These are phyloP conservation scores for Cylindrotheca closterium DNA, from an alignment of 108 stramenopile genomes.

Conservation along the genomic window DNA sequence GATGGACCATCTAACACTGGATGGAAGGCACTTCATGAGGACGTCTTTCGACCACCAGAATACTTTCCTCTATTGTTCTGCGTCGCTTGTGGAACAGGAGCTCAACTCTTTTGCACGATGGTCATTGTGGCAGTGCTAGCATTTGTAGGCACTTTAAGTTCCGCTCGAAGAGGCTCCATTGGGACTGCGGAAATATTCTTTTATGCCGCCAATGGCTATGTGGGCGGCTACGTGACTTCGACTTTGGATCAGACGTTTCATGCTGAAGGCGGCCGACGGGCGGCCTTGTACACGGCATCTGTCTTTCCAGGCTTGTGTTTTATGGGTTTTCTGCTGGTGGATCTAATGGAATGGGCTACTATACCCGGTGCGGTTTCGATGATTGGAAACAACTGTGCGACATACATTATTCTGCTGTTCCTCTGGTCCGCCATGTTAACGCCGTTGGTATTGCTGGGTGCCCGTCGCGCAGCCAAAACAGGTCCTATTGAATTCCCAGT, in stretches of 20 bases:
- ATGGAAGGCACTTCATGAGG: slow-evolving; percentile 96
- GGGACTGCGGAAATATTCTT: slow-evolving; percentile 92
- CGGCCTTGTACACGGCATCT: slow-evolving; percentile 81
- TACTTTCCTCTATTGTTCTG: slow-evolving; percentile 80
- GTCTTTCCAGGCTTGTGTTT: slow-evolving; percentile 89
- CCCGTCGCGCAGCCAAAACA: slow-evolving; percentile 94
- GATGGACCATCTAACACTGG: too few species aligned
- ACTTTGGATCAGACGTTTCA: slow-evolving; percentile 96
- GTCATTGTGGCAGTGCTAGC: slow-evolving; percentile 88
- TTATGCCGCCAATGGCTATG: slow-evolving; percentile 90
- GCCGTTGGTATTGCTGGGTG: slow-evolving; percentile 95
- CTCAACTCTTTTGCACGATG: slow-evolving; percentile 82
- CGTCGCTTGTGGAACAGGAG: slow-evolving; percentile 90
- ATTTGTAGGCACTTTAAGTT: slow-evolving; percentile 89
- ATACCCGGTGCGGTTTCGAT: slow-evolving; percentile 90
- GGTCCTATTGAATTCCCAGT: slow-evolving; percentile 93
- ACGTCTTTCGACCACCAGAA: slow-evolving; percentile 94
- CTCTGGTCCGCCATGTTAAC: slow-evolving; percentile 95
- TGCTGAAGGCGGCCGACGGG: slow-evolving; percentile 89
- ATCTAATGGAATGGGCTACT: slow-evolving; percentile 75
- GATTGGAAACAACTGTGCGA: too few species aligned
- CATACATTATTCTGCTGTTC: slow-evolving; percentile 81
- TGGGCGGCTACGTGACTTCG: slow-evolving; percentile 91
- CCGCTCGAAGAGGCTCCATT: slow-evolving; percentile 92
- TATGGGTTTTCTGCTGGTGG: slow-evolving; percentile 75